Base-by-base conservation (phyloP, 177 flowering plant genomes). In the Vitis hybrid region DNA sequence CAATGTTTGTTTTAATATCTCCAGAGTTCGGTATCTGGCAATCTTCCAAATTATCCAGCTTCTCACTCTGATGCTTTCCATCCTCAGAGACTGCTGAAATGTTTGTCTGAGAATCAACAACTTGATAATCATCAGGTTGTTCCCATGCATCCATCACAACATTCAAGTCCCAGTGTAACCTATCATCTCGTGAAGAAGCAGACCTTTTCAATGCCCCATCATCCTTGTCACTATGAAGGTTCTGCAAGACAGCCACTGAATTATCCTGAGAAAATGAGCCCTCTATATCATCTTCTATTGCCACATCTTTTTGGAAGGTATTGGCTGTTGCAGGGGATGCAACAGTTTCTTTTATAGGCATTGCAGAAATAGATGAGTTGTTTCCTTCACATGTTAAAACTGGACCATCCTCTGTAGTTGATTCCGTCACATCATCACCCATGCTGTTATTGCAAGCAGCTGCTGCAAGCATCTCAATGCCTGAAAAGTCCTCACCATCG, bases 161-260 rank as follows among this genome's bases (percentile, higher is more conserved):
- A 64, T 91, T 91, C 62, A 91, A 73, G 80, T 91, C 93, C 93
- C 93, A 91, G 56, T 80, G 80, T 14, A 74, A 78, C 68, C 93
- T 73, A 61, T 69, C 84, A 68, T 82, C 89, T 55, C 79, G 81
- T 6, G 71, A 72, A 51, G 76, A 60, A 51, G 12, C 75, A 21
- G 70, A 51, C 50, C 17, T 71, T 48, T 67, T 70, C 13, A 8
- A 26, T 19, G 62, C 65, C 62, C 45, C 76, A 54, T 55, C 67
- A 26, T 75, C 75, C 54, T 66, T 56, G 30, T 60, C 58, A 21
- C 66, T 68, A 45, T 62, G 34, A 61, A 70, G 63, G 70, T 55
- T 56, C 15, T 56, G 75, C n/a, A 62, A 54, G 30, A 30, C 50
- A 58, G 64, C 17, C 12, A 19, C 30, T 26, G 75, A 26, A 39